Evolutionary conservation across 495 filamentous ascomycete genomes (phyloP), one percentile per base, ranked within the genome.

Genomic region (Tuber calosporum): DNA sequence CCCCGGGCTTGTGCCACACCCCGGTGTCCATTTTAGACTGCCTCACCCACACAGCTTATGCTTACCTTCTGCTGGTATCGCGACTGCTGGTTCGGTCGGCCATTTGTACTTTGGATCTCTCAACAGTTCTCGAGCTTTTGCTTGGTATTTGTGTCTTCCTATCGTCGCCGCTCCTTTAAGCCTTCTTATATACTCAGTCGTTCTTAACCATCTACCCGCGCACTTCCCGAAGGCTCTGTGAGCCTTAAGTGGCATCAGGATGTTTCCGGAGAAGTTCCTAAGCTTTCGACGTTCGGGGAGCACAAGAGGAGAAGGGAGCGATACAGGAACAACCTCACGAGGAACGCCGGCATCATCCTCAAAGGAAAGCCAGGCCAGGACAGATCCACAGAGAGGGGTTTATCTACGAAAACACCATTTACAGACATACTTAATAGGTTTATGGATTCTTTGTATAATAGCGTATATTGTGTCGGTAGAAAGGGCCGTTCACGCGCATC

Each of bases 381-480:
- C 42, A 41, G 69, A 58, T 72, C 66, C 19, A 30, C 68, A 67
- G 4, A 48, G 68, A 40, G 73, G 74, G 2, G 70, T 39, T 22
- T 41, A 67, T 22, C 74, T 76, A 30, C 72, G 73, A 4, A 41
- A 66, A 53, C 53, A 76, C n/a, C 68, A 70, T 58, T 67, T 76
- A 43, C 74, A 76, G 42, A 75, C 74, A 4, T 26, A 11, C n/a
- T 40, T 75, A 17, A 76, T 76, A 48, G 74, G 74, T 42, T 8
- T 38, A 1, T 76, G 74, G 74, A 43, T 75, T 41, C 74, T 76
- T 19, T 76, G 53, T 39, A 76, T 76, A 20, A 71, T 76, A 48
- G 72, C 74, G 15, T 76, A 75, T 62, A 76, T 76, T 26, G 72
- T 36, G 20, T 68, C 72, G 13, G 53, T 75, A 39, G 74, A 76